These are phyloP conservation scores for Phytopythium cucurbitacearum DNA, from an alignment of 352 stramenopile genomes.

Conservation along the genomic window DNA sequence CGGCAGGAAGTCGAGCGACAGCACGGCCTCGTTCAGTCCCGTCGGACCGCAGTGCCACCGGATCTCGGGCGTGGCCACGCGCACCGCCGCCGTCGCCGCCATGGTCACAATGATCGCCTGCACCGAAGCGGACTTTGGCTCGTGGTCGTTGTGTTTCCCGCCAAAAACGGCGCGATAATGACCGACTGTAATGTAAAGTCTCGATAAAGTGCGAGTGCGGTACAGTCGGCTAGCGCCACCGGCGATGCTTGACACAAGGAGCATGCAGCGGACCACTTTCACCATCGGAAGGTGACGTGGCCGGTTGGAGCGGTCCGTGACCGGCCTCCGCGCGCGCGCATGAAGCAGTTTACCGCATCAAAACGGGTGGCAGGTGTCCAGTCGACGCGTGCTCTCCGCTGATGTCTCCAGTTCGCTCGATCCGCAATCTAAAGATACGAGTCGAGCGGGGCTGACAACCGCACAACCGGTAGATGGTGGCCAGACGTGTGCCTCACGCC, in stretches of 20 bases:
- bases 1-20: slow-evolving; percentile 79
- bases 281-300: slow-evolving; percentile 2
- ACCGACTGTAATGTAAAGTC: neutral
- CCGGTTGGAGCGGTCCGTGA: neutral
- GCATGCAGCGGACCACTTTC: neutral
- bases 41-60: slow-evolving; percentile 84
- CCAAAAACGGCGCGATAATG: neutral
- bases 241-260: neutral
- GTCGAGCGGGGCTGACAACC: too few species aligned
- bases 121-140: neutral
- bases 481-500: too few species aligned
- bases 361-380: too few species aligned
- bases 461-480: too few species aligned
- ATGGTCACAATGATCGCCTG: slow-evolving; percentile 30
- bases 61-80: slow-evolving; percentile 77
- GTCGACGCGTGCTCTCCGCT: too few species aligned
- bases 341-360: too few species aligned
- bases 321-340: slow-evolving; percentile 1
- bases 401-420: too few species aligned
- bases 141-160: slow-evolving; percentile 1
- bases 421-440: too few species aligned
- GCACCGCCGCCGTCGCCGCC: slow-evolving; percentile 20
- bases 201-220: neutral
- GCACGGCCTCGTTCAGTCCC: slow-evolving; percentile 83
- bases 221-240: slow-evolving; percentile 3